Evolutionary conservation across 2,329 filamentous ascomycete species (phyloP).

Genomic region (Nigrospora oryzae): DNA sequence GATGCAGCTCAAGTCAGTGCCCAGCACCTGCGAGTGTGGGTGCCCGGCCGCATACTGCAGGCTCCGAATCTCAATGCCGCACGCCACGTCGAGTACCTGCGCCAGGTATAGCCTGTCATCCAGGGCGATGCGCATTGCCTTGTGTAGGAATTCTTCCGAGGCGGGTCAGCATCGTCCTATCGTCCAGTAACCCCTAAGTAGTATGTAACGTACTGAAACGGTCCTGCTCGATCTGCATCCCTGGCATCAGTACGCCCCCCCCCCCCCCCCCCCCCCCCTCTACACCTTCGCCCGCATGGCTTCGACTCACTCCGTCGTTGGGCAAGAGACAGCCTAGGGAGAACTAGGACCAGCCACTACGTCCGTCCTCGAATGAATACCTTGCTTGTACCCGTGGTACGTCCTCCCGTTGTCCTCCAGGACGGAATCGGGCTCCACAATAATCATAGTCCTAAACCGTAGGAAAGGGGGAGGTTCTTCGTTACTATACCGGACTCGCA

Average conservation of each 20-base stretch:
- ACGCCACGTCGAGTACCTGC: background rate
- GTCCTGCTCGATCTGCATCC: background rate
- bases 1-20: constrained; percentile 4
- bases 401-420: background rate
- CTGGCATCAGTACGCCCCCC: too few relatives aligned
- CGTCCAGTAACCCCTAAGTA: background rate
- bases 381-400: background rate
- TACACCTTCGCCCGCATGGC: too few relatives aligned
- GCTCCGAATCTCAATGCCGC: background rate
- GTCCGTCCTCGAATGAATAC: background rate
- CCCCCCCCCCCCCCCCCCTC: too few relatives aligned
- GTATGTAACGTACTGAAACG: background rate
- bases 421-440: background rate
- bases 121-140: background rate
- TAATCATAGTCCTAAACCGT: background rate
- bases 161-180: background rate
- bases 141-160: background rate
- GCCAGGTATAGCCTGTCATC: background rate
- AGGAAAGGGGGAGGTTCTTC: background rate
- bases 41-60: background rate
- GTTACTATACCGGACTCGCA: background rate
- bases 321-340: background rate
- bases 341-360: background rate
- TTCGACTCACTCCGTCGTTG: background rate
- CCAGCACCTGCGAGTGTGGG: background rate